Conservation (phyloP, 2,329 filamentous ascomycete genomes). For the Gaeumannomyces tritici region DNA sequence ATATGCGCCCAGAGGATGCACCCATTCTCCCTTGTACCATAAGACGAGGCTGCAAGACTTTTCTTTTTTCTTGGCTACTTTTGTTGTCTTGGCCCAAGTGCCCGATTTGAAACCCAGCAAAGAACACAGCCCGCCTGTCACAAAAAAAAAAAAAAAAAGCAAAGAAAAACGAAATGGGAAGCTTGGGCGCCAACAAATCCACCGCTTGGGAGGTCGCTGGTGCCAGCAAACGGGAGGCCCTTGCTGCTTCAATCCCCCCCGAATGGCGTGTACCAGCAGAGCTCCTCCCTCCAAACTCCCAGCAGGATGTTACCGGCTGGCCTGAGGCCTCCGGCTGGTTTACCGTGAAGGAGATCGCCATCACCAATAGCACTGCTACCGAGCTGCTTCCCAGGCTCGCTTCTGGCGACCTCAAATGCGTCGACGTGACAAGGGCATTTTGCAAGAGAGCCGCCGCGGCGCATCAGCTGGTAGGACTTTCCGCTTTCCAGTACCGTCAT, state of each 20-base stretch:
- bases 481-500: neutral
- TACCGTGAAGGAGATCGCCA: slow-evolving; percentile 28
- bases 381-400: slow-evolving; percentile 25
- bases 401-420: slow-evolving; percentile 24
- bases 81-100: no score
- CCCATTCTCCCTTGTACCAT: no score
- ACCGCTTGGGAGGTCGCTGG: slow-evolving; percentile 29
- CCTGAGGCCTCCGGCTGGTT: slow-evolving; percentile 51
- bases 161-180: neutral
- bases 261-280: slow-evolving; percentile 47
- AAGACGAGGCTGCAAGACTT: no score
- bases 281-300: slow-evolving; percentile 40
- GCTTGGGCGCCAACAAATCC: neutral
- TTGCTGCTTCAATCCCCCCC: slow-evolving; percentile 39
- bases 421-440: slow-evolving; percentile 24
- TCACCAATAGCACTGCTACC: slow-evolving; percentile 22
- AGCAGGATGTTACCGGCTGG: slow-evolving; percentile 47
- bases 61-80: no score
- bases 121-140: no score
- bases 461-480: slow-evolving; percentile 21
- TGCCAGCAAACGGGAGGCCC: slow-evolving; percentile 30
- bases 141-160: neutral
- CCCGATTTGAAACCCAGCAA: no score
- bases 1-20: no score
- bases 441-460: slow-evolving; percentile 27